Conservation (phyloP, 169 alveolate genomes). For the Besnoitia besnoiti region DNA sequence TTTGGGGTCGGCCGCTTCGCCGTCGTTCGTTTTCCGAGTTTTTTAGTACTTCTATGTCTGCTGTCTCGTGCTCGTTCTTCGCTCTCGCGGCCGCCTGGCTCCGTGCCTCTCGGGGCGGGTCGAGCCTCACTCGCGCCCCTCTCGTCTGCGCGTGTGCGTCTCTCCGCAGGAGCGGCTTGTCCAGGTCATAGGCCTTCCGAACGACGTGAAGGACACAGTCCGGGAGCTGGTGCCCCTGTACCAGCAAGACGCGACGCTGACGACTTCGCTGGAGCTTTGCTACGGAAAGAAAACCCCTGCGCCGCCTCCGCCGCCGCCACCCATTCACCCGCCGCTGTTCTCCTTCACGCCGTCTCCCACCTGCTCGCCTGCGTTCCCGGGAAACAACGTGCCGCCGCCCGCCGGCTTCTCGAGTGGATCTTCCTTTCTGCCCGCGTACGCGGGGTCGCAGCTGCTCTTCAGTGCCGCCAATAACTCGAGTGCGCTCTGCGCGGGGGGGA, state of each 20-base stretch:
- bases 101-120: too few species aligned
- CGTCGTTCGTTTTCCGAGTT: too few species aligned
- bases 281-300: constrained; percentile 11
- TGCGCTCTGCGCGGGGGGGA: not conserved
- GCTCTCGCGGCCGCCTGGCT: too few species aligned
- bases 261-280: not conserved
- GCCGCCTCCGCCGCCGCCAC: constrained; percentile 9
- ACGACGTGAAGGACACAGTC: constrained; percentile 27
- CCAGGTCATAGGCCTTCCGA: not conserved
- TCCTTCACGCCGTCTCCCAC: not conserved
- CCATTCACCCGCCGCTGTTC: not conserved
- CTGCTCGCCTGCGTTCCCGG: too few species aligned
- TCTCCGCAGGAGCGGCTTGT: not conserved
- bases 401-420: not conserved
- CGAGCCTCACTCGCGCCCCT: too few species aligned
- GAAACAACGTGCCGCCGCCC: too few species aligned
- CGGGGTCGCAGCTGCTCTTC: not conserved
- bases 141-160: not conserved
- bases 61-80: too few species aligned
- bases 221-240: not conserved
- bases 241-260: constrained; percentile 23
- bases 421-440: not conserved
- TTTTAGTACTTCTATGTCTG: too few species aligned
- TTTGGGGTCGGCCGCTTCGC: not conserved
- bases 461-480: not conserved